Evolutionary conservation across 331 rosid species (phyloP), one percentile per base, ranked within the genome.

Genomic region (Dryas integrifolia): DNA sequence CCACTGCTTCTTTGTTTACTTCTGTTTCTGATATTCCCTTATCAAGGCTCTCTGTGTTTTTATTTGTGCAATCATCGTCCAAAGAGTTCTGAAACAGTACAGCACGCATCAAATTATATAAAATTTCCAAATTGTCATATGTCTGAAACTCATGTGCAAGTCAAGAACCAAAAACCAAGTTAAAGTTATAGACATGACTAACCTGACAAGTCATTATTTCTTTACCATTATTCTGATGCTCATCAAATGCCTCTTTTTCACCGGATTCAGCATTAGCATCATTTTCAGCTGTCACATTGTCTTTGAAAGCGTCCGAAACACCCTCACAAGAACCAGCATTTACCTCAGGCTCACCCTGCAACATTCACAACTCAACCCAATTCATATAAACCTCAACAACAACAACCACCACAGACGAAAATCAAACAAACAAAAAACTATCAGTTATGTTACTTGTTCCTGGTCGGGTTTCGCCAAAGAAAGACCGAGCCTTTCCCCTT

Each of bases 401-500:
- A 77, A 15, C 40, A 18, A 61, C 30, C 2, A 58, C 62, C 18
- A 52, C 30, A 4, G 50, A 44, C 38, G 3, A 48, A 68, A 11
- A 53, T 11, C 1, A 18, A 69, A 18, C 67, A 38, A 39, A 14
- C 4, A 16, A 39, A 65, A 66, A 39, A 30, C 35, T 43, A 56
- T 21, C 30, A 46, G 18, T 6, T 3, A 9, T n/a, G 74, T 57
- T 49, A 89, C 97, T 82, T 67, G 79, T 9, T 26, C 47, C n/a
- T 74, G 60, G 4, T 51, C 62, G 7, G 47, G 60, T 10, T 70
- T 52, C 7, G 55, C 72, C 62, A 79, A 8, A 9, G 85, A 63
- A 59, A 80, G 76, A 38, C 88, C 62, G 4, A 86, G 88, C 39
- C 85, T 88, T n/a, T 77, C 75, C 46, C 83, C 88, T 30, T 78